These are phyloP conservation scores for Simplicillium sp. DNA, from an alignment of 2,329 filamentous ascomycete genomes.

Conservation along the genomic window DNA sequence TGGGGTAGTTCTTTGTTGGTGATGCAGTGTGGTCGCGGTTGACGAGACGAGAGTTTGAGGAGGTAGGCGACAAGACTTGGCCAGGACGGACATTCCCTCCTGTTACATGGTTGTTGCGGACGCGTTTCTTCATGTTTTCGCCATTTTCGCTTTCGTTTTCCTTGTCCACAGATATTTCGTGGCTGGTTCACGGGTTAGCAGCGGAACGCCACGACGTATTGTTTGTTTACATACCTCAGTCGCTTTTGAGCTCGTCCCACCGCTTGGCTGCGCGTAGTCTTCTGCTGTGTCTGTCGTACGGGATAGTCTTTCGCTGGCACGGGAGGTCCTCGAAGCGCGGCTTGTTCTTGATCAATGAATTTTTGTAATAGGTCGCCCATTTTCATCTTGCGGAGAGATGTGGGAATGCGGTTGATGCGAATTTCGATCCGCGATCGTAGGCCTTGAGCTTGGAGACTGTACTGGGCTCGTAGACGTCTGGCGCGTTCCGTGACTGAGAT, in stretches of 20 bases:
- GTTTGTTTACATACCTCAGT: conserved; percentile 33
- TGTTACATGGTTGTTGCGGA: conserved; percentile 34
- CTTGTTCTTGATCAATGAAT: conserved; percentile 33
- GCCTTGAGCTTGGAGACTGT: conserved; percentile 78
- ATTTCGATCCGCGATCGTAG: conserved; percentile 82
- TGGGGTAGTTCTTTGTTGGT: conserved; percentile 47
- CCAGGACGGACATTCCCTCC: conserved; percentile 28
- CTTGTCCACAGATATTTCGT: conserved; percentile 61
- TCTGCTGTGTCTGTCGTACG: conserved; percentile 13
- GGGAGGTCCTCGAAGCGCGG: conserved; percentile 28
- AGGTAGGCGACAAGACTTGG: conserved; percentile 71
- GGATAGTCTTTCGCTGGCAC: conserved; percentile 40
- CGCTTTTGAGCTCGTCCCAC: conserved; percentile 31
- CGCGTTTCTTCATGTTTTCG: conserved; percentile 63
- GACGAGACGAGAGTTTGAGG: conserved; percentile 64
- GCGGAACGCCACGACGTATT: conserved; percentile 10
- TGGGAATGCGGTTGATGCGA: conserved; percentile 85
- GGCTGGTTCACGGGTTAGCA: conserved; percentile 31
- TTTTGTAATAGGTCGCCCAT: conserved; percentile 68
- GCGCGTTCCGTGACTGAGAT: conserved; percentile 72
- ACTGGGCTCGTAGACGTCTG: conserved; percentile 79
- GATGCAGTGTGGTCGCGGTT: conserved; percentile 37
- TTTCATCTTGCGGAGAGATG: conserved; percentile 64
- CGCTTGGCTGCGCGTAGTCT: conserved; percentile 11
- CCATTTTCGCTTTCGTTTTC: conserved; percentile 56